Base-by-base conservation (phyloP, 1,284 basidiomycete genomes). In the Rugosomyces carneus region DNA sequence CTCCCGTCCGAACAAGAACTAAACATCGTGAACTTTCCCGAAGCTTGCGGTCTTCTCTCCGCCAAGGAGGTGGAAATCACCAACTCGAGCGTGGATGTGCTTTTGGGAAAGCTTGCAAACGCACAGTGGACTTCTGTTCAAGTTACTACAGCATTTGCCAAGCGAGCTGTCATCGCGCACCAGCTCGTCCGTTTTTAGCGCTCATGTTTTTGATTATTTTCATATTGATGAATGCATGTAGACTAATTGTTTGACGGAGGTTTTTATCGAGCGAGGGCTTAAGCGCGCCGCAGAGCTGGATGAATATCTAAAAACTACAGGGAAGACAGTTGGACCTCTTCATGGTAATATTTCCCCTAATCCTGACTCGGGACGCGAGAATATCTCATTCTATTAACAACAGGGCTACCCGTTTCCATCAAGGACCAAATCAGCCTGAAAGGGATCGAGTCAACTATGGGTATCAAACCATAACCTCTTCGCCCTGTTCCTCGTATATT, bases 151-250 rank as follows among this genome's bases (percentile, higher is more conserved):
- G 84, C 89, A 0, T 91, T 85, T 62, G 80, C 79, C 60, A 91
- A 92, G 67, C 72, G 89, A 16, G 85, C 89, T 0, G 72, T 87
- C 40, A 66, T 92, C 41, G 89, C 90, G 0, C 89, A 92, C 49
- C 90, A 92, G 60, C 63, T 89, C 10, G 89, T 89, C n/a, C 50
- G 59, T 82, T 68, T 10, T 26, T 10, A 10, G 24, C 24, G 24
- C 24, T 10, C 24, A 10, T n/a, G n/a, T n/a, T n/a, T 26, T 26
- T 26, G 24, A 26, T 26, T 10, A 27, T 15, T 18, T 34, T 8
- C 29, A 13, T 13, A 31, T 31, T 39, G 29, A 13, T 10, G n/a
- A 5, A 21, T n/a, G n/a, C 7, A 40, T 20, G 44, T 41, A 80
- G 70, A 80, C 76, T 1, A 86, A 85, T 52, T 86, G 83, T 57